Percentiles rank a stretch among this genome's conserved stretches.
Conservation (phyloP, 2,329 filamentous ascomycete species). For the Clarireedia paspali region DNA sequence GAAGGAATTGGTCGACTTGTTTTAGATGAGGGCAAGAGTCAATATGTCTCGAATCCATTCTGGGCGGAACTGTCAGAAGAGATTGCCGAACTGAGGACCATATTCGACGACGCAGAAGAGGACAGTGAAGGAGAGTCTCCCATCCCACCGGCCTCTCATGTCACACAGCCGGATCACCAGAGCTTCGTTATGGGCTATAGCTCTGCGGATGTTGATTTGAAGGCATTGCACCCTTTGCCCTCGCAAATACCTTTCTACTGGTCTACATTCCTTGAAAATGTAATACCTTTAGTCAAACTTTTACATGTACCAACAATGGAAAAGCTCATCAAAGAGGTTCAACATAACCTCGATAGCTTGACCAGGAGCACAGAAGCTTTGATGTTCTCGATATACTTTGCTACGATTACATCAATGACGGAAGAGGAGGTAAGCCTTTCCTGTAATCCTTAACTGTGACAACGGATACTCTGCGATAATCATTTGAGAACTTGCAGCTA, state of each 20-base stretch:
- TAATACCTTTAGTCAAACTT: constrained; percentile 65
- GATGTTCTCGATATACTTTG: constrained; percentile 50
- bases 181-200: constrained; percentile 67
- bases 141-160: constrained; percentile 34
- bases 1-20: constrained; percentile 54
- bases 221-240: constrained; percentile 55
- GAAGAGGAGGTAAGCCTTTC: constrained; percentile 23
- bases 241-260: constrained; percentile 61
- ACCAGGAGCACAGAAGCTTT: constrained; percentile 36
- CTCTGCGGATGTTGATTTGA: constrained; percentile 60
- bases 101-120: constrained; percentile 24
- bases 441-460: too few species aligned
- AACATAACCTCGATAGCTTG: constrained; percentile 50
- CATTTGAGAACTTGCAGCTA: constrained; percentile 6
- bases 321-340: constrained; percentile 51
- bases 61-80: constrained; percentile 64
- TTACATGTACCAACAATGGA: constrained; percentile 62
- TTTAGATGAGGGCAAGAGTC: constrained; percentile 57
- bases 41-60: constrained; percentile 71
- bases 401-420: constrained; percentile 37
- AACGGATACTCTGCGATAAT: background rate
- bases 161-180: constrained; percentile 59
- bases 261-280: constrained; percentile 64
- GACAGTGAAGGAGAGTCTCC: constrained; percentile 24
- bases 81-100: constrained; percentile 27